Evolutionary conservation across 768 basidiomycete genomes (phyloP), one percentile per base, ranked within the genome.

Genomic region (Mycena belliarum): DNA sequence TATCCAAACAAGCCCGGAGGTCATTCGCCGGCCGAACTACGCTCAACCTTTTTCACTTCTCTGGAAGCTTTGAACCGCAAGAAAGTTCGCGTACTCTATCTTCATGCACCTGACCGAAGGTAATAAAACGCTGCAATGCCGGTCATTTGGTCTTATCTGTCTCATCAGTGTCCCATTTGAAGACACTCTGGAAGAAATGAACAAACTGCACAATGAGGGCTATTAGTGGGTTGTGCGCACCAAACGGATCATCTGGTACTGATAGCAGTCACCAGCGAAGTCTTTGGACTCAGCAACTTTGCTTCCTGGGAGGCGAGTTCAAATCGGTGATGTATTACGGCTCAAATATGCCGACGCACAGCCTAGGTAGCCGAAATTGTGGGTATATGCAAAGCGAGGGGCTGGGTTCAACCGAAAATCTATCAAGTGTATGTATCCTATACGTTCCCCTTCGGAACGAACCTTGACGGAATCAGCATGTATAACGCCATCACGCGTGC

Each of bases 271-370:
- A 8, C 12, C 52, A 82, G 80, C 55, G 75, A 82, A 60, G 75
- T 75, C 8, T 77, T 82, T 45, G 80, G 81, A 10, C 65, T 82
- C 49, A 80, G 79, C 53, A 82, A 82, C 67, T 82, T 66, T 45
- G 69, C 78, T 0, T 65, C 81, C 3, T 82, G 79, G 77, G 81
- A 82, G 67, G 79, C 76, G 35, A 24, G 68, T 67, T 49, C 12
- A 14, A 6, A 10, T 9, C 23, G 4, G n/a, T n/a, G n/a, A n/a
- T 37, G 16, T 11, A 8, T 10, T 21, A 14, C 15, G 37, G 12
- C 6, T 11, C n/a, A 16, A 4, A 23, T 21, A 23, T n/a, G 24
- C 35, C 28, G 24, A 49, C 35, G 12, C 25, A 37, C 23, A 44
- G 4, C 3, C 49, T n/a, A 79, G 76, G 79, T 81, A 16, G 79